Evolutionary conservation across 176 grass and related monocot species (phyloP), one percentile per base, ranked within the genome.

Genomic region (Typha latifolia): DNA sequence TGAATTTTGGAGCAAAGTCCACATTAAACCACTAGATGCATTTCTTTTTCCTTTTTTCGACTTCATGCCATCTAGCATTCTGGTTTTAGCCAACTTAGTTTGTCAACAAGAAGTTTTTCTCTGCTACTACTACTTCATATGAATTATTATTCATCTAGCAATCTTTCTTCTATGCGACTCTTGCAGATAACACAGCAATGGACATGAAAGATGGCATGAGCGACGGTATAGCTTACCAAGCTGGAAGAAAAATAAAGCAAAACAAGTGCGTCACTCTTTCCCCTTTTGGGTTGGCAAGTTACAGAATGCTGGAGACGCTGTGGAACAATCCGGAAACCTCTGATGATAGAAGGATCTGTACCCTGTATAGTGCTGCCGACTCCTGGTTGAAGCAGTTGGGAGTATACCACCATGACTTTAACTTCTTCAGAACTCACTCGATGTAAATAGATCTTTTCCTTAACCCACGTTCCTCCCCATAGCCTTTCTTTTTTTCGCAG

Each of bases 381-480:
- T 90, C 90, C 16, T 95, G 90, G 86, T 56, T 95, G 69, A 95
- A 80, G 72, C 90, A 95, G 67, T 76, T 95, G 15, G 72, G 74
- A 13, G 83, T 80, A 4, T 67, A 84, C 14, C 90, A 95, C 3
- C 83, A 84, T 10, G 90, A 95, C 68, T 95, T 86, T 14, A 73
- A 64, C 24, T 95, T 89, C 74, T 95, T 95, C 77, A 76, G 76
- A 3, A 70, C 74, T 14, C 63, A 71, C 67, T 80, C 48, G 0
- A 21, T 16, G 20, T 43, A 43, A 43, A 43, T 43, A 43, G 37
- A 10, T 43, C 5, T 9, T 9, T 43, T 43, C 37, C 37, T 43
- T 43, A 8, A 43, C 9, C 37, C 37, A 43, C 9, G 37, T 43
- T 43, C 37, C 37, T 43, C 37, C 37, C 37, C 37, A 9, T 8